These are phyloP conservation scores for Linnemannia exigua DNA, from an alignment of 192 early-diverging fungal genomes.

Conservation along the genomic window DNA sequence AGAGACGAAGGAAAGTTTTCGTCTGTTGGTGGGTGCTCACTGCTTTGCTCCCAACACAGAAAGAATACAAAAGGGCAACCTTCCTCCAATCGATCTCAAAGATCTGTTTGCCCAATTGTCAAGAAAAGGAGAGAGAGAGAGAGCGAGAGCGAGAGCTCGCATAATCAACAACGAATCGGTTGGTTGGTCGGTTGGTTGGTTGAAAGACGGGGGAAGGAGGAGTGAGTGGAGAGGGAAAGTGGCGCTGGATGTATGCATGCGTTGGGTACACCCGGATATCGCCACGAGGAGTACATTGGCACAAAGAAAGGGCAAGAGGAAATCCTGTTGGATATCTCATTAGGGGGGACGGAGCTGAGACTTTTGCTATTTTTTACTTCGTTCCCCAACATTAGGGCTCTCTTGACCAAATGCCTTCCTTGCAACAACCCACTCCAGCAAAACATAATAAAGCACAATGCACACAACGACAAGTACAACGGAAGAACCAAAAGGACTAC, in stretches of 20 bases:
- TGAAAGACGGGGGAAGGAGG: background rate
- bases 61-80: background rate
- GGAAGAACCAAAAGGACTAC: background rate
- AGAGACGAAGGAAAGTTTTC: background rate
- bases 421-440: background rate
- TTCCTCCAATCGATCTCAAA: constrained; percentile 3
- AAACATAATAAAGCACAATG: background rate
- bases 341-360: background rate
- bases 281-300: background rate
- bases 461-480: background rate
- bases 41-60: background rate
- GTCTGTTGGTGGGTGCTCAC: background rate
- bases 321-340: background rate
- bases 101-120: background rate
- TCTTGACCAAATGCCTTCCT: background rate
- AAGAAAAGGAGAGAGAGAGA: background rate
- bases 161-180: constrained; percentile 1
- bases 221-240: background rate
- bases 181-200: background rate
- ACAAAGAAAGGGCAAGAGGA: background rate
- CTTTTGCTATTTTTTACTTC: background rate
- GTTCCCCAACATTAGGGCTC: constrained; percentile 2
- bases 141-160: background rate
- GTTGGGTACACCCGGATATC: background rate
- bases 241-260: background rate